Evolutionary conservation across 2,329 filamentous ascomycete species (phyloP), one percentile per base, ranked within the genome.

Genomic region (Colletotrichum tabaci): DNA sequence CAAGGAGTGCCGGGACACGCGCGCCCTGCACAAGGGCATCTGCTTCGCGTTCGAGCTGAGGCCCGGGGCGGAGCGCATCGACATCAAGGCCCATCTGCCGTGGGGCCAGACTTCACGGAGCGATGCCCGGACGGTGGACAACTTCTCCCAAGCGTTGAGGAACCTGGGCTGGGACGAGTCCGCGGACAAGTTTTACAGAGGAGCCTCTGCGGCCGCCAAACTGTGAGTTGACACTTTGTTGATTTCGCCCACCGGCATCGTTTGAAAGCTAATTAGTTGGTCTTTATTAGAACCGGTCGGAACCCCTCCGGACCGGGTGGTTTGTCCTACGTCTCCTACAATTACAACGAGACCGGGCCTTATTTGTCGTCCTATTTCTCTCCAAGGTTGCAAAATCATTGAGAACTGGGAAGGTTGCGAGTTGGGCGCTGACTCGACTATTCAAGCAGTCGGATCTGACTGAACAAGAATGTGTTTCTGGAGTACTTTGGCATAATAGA

Each of bases 41-140:
- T 75, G 75, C 56, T 74, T 77, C 42, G 76, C 75, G 23, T 76
- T 74, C 70, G 75, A 77, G 53, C 56, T 77, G 13, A 72, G 71
- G 65, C 73, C 74, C 1, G 72, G 73, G 1, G 63, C 75, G 13
- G 75, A 70, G 2, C 62, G 62, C 18, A 61, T 70, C 47, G 62
- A 67, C 42, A 56, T 67, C 49, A 70, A 70, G 49, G 67, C 62
- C 13, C 67, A 70, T 9, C 35, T 67, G 21, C 67, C 67, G 2
- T 70, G 67, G 67, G 62, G 62, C 3, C 67, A 67, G 49, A 70
- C 67, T 6, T 21, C 67, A n/a, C 40, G 63, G 21, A 70, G 67
- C 62, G 67, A 70, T 23, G 55, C 55, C 16, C 67, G 67, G 49
- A 67, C 62, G 3, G 56, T 70, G n/a, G 47, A 56, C 30, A 70